A percentile compares a stretch with the other conserved stretches of the same genome.
Conservation (phyloP, 192 early-diverging fungal genomes). For the Backusella mclennaniae region DNA sequence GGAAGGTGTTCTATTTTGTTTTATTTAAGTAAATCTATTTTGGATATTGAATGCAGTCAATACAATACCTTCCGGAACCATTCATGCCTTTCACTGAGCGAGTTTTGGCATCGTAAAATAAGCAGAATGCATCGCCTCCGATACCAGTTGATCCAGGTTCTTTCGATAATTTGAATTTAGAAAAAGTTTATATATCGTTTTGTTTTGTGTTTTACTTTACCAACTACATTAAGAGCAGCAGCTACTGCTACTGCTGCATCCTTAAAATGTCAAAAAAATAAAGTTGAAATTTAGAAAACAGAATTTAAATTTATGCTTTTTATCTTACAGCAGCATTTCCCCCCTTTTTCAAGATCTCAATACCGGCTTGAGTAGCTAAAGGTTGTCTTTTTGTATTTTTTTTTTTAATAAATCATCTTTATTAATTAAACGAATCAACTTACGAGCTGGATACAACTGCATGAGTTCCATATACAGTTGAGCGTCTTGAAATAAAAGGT, state of each 20-base stretch:
- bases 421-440: neutral
- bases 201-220: slow-evolving; percentile 26
- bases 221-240: slow-evolving; percentile 67
- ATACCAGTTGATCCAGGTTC: slow-evolving; percentile 75
- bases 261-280: slow-evolving; percentile 16
- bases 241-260: slow-evolving; percentile 69
- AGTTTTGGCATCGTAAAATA: slow-evolving; percentile 68
- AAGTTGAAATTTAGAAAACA: slow-evolving; percentile 9
- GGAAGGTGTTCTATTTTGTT: slow-evolving; percentile 44
- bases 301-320: neutral
- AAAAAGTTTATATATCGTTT: neutral
- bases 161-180: neutral
- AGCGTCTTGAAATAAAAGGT: slow-evolving; percentile 46
- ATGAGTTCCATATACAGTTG: slow-evolving; percentile 53
- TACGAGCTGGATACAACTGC: slow-evolving; percentile 63
- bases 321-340: slow-evolving; percentile 71
- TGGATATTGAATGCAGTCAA: neutral
- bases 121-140: slow-evolving; percentile 79
- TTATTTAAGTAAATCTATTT: neutral
- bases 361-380: slow-evolving; percentile 65
- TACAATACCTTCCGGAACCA: slow-evolving; percentile 54
- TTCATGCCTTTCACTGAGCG: slow-evolving; percentile 56
- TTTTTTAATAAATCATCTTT: neutral
- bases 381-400: slow-evolving; percentile 55
- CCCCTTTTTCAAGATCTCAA: slow-evolving; percentile 58